Evolutionary conservation across 1,284 basidiomycete genomes (phyloP).

Genomic region (Malassezia japonica): DNA sequence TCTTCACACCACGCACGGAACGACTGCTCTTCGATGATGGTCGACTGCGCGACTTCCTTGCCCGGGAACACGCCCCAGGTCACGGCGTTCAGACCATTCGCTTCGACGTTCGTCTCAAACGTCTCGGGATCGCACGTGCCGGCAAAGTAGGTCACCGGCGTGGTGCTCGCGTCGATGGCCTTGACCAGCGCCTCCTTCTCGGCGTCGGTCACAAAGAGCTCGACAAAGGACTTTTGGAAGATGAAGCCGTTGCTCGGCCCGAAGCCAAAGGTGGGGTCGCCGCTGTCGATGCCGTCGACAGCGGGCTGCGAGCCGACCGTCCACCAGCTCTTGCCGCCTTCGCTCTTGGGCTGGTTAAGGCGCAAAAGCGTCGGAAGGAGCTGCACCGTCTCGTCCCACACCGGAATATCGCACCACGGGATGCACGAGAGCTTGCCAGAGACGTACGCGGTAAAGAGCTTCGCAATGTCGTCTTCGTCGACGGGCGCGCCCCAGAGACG

Average conservation of each 20-base stretch:
- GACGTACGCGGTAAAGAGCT: conserved; percentile 71
- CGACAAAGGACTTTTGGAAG: conserved; percentile 94
- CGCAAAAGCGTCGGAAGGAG: conserved; percentile 70
- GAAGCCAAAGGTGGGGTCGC: conserved; percentile 68
- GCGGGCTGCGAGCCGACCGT: conserved; percentile 88
- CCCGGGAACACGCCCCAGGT: conserved; percentile 52
- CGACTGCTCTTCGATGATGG: conserved; percentile 51
- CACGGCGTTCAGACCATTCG: conserved; percentile 50
- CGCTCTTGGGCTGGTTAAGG: conserved; percentile 54
- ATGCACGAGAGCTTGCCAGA: conserved; percentile 60
- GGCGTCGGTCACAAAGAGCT: conserved; percentile 70
- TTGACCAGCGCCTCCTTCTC: conserved; percentile 61
- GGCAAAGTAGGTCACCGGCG: conserved; percentile 73
- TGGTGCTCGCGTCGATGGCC: conserved; percentile 57
- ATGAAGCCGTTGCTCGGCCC: conserved; percentile 84
- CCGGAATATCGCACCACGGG: conserved; percentile 78
- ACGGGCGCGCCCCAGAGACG: conserved; percentile 73
- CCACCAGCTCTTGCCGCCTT: conserved; percentile 58
- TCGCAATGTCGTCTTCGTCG: conserved; percentile 62
- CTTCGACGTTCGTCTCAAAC: conserved; percentile 47
- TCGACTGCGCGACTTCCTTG: conserved; percentile 51
- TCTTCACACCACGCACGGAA: conserved; percentile 62
- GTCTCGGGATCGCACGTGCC: conserved; percentile 55
- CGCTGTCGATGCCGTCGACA: conserved; percentile 35
- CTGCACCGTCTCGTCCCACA: conserved; percentile 71